A percentile compares a stretch with the other conserved stretches of the same genome.
Conservation (phyloP, 2,329 filamentous ascomycete species). For the Beauveria scarabaeidicola region DNA sequence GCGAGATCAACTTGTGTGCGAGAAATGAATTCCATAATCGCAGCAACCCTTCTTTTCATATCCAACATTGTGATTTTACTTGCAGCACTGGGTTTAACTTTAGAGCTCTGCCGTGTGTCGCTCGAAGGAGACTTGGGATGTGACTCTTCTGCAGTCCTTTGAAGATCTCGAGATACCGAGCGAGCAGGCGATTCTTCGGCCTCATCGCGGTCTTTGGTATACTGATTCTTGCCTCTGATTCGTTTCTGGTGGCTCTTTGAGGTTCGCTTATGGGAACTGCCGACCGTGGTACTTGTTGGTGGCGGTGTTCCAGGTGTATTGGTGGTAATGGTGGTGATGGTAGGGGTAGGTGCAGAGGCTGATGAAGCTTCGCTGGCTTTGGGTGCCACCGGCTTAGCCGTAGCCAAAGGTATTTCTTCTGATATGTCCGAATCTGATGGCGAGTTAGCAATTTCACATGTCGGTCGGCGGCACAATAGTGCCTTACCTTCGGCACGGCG, state of each 20-base stretch:
- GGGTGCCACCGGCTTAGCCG: conserved; percentile 19
- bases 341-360: conserved; percentile 21
- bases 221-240: conserved; percentile 70
- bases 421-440: conserved; percentile 60
- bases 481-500: conserved; percentile 68
- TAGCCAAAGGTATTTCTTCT: conserved; percentile 54
- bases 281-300: conserved; percentile 36
- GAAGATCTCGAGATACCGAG: conserved; percentile 43
- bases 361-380: conserved; percentile 24
- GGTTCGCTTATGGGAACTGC: conserved; percentile 47
- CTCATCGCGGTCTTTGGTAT: conserved; percentile 65
- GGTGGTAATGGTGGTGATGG: conserved; percentile 20
- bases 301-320: conserved; percentile 32
- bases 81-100: conserved; percentile 42
- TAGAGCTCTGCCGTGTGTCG: conserved; percentile 46
- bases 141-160: conserved; percentile 28
- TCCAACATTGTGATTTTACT: conserved; percentile 77
- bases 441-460: conserved; percentile 12
- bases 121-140: conserved; percentile 28
- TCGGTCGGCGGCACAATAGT: not conserved
- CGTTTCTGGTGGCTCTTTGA: conserved; percentile 56
- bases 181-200: conserved; percentile 49
- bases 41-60: conserved; percentile 75
- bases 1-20: conserved; percentile 83
- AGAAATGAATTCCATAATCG: conserved; percentile 83